These are phyloP conservation scores for Xylaria sp. DNA, from an alignment of 2,329 filamentous ascomycete species.

Conservation along the genomic window DNA sequence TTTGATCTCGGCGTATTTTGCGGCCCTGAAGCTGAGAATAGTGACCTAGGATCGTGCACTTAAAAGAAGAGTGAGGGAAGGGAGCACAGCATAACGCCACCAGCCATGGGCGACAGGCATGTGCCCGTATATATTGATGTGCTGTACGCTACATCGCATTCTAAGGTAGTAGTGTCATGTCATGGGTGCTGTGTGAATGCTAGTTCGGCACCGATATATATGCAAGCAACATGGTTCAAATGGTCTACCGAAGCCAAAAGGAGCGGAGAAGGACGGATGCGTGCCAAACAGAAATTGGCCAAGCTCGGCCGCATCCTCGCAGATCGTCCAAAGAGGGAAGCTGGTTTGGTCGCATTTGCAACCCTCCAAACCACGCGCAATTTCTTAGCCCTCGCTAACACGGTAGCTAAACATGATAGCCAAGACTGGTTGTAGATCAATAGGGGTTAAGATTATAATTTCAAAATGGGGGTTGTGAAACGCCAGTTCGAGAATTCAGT, in stretches of 20 bases:
- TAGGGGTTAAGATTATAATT: not conserved
- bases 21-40: not conserved
- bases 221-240: conserved; percentile 15
- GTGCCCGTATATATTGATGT: not conserved
- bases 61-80: not conserved
- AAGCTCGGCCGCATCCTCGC: conserved; percentile 5
- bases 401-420: not conserved
- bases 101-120: not conserved
- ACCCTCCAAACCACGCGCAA: conserved; percentile 13
- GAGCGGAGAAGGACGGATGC: conserved; percentile 9
- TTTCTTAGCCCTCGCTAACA: conserved; percentile 7
- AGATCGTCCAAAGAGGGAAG: conserved; percentile 11
- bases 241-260: not conserved
- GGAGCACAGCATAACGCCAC: conserved; percentile 11
- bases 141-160: not conserved
- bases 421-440: not conserved
- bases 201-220: conserved; percentile 20
- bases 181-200: not conserved
- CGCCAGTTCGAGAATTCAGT: too few species aligned
- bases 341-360: not conserved
- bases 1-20: not conserved
- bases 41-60: not conserved
- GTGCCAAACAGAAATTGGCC: conserved; percentile 3
- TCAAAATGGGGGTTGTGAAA: too few species aligned
- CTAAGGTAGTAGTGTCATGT: not conserved